Evolutionary conservation across 202 grass and related monocot species (phyloP), one percentile per base, ranked within the genome.

Genomic region (Zizania palustris): DNA sequence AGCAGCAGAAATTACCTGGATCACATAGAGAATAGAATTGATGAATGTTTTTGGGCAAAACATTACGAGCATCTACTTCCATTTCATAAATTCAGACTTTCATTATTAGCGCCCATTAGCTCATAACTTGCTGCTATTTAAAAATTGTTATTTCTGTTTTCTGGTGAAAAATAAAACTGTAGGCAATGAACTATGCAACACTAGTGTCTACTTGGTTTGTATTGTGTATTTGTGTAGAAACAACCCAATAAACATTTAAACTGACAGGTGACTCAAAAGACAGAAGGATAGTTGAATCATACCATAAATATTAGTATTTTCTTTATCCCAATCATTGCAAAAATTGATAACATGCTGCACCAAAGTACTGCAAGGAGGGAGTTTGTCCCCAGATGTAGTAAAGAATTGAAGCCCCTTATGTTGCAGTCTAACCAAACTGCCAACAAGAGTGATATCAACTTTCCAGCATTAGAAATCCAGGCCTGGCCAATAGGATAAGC

Each of bases 341-440:
- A 84, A 75, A 90, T 65, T 64, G 95, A 98, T 38, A 98, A 65
- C 9, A 78, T 80, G 83, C 86, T 90, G 73, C 96, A 98, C 89
- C 91, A 98, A 76, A 98, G 65, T 73, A 94, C 83, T 63, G 88
- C 85, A 78, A 98, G 86, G 68, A 98, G 82, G 42, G 89, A 98
- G 70, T 90, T 90, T 71, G 96, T 92, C 57, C 96, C 96, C 75
- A 95, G 71, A 41, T 80, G 85, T 55, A 98, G 45, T 60, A 98
- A 85, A 77, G 96, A 98, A 90, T 95, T 87, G 56, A 94, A 88
- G 71, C 96, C 95, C 75, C 96, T 90, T 65, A 95, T 87, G 35
- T 75, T 85, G 83, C 91, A 98, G 84, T 98, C 89, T 71, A 98
- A 66, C 96, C 96, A 98, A 81, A 88, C 85, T 64, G 93, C 85